Evolutionary conservation across 2,329 filamentous ascomycete species (phyloP).

Genomic region (Neofusicoccum sp.): DNA sequence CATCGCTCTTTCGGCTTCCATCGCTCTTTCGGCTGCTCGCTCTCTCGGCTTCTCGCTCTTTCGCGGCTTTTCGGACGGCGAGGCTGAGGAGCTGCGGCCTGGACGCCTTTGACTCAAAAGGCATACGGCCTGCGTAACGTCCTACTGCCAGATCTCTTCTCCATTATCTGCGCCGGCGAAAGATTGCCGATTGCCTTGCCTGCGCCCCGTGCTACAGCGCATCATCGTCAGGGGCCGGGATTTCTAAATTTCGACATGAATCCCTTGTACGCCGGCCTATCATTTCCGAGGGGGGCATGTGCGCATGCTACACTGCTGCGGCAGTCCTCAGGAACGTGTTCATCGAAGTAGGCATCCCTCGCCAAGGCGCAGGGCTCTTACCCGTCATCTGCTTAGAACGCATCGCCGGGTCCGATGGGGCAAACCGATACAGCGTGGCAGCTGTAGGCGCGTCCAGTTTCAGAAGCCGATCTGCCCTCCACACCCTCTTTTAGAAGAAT

Average conservation of each 20-base stretch:
- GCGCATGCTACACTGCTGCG: not conserved
- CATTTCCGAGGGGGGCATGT: not conserved
- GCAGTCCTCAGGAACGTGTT: not conserved
- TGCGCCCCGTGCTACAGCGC: not conserved
- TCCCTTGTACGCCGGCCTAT: not conserved
- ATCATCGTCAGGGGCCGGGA: not conserved
- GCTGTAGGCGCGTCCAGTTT: not conserved
- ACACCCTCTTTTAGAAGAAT: not conserved
- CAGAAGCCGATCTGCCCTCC: not conserved
- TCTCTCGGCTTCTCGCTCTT: not conserved
- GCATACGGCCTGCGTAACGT: not conserved
- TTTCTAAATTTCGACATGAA: conserved; percentile 6
- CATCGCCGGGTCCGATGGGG: not conserved
- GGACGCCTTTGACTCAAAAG: not conserved
- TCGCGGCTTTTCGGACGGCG: not conserved
- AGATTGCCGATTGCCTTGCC: not conserved
- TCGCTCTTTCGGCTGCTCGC: too few relatives aligned
- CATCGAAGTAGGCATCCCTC: not conserved
- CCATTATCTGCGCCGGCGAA: not conserved
- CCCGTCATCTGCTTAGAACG: not conserved
- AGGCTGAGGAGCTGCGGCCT: not conserved
- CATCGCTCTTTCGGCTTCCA: too few relatives aligned
- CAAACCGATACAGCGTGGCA: not conserved
- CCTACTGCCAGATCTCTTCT: not conserved
- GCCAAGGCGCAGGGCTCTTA: not conserved